Conservation (phyloP, 2,329 filamentous ascomycete genomes). For the Thielaviopsis cerberus region DNA sequence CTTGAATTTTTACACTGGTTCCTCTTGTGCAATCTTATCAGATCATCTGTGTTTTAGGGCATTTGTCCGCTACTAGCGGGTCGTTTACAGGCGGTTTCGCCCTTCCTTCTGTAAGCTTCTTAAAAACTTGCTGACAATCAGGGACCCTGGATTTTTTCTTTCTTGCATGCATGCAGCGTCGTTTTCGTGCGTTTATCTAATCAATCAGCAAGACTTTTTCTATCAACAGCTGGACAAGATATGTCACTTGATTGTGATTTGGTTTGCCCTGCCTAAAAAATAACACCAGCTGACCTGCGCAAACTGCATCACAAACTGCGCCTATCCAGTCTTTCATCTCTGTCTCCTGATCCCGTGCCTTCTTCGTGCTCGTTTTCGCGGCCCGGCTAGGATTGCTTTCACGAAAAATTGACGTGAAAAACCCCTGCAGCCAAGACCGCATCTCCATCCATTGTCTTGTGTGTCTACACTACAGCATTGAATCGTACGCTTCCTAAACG, state of each 20-base stretch:
- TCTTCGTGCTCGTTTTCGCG: not conserved
- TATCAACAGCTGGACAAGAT: not conserved
- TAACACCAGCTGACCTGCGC: not conserved
- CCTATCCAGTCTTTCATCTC: not conserved
- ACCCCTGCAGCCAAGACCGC: not conserved
- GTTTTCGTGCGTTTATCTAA: too few species aligned
- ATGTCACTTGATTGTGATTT: too few species aligned
- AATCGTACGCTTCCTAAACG: too few species aligned
- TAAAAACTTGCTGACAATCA: not conserved
- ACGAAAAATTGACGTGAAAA: not conserved
- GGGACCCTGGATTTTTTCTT: not conserved
- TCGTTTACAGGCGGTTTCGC: not conserved
- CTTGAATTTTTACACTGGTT: not conserved
- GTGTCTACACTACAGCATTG: too few species aligned
- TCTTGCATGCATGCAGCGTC: not conserved
- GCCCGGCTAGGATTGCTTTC: not conserved
- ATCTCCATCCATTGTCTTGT: not conserved
- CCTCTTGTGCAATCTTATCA: slow-evolving; percentile 5
- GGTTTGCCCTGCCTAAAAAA: not conserved
- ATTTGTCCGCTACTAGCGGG: not conserved
- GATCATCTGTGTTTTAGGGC: slow-evolving; percentile 3
- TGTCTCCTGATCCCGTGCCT: not conserved
- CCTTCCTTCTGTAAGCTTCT: not conserved
- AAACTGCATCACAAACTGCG: not conserved
- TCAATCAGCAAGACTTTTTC: not conserved